Evolutionary conservation across 1,139 yeast species (phyloP), one percentile per base, ranked within the genome.

Genomic region (Blastobotrys apis): DNA sequence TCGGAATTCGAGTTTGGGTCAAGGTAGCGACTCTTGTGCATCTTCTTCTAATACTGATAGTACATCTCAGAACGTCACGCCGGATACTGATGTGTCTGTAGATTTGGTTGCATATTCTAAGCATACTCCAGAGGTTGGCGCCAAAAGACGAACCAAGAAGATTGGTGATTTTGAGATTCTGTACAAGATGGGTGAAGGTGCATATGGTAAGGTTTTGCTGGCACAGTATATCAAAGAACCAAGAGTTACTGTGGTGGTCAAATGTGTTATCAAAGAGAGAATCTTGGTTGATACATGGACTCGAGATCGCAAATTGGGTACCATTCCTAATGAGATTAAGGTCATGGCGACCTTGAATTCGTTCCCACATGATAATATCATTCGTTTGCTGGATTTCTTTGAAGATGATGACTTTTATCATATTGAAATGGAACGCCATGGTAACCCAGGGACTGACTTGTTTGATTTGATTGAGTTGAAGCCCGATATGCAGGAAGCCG

Each of bases 281-380:
- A 92, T 92, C 55, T 70, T 92, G 58, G 97, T 92, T 6, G 98
- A 92, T 63, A 87, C 97, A 0, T 92, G 98, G 98, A 95, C 88
- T 1, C 72, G 97, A 46, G 97, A 92, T 63, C 75, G 96, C 19
- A 77, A 77, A 51, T 69, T 90, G 34, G 98, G 98, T 3, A 90
- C 96, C 0, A 84, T 92, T 26, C 97, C 98, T 0, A 81, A 92
- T 15, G 98, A 92, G 63, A 92, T 92, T 55, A 95, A 88, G 62
- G 83, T 92, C 39, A 81, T 92, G 87, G 81, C 92, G 23, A 80
- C 81, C 17, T 69, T 92, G 49, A 59, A 59, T 20, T 23, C 37
- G 10, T 17, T 16, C 12, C 69, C 73, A 43, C 97, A 92, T 63
- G 92, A 90, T 5, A 88, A 87, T 62, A 84, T 90, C 40, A 77